Conservation (phyloP, 148 eudicot species). For the Rhododendron williamsianum region DNA sequence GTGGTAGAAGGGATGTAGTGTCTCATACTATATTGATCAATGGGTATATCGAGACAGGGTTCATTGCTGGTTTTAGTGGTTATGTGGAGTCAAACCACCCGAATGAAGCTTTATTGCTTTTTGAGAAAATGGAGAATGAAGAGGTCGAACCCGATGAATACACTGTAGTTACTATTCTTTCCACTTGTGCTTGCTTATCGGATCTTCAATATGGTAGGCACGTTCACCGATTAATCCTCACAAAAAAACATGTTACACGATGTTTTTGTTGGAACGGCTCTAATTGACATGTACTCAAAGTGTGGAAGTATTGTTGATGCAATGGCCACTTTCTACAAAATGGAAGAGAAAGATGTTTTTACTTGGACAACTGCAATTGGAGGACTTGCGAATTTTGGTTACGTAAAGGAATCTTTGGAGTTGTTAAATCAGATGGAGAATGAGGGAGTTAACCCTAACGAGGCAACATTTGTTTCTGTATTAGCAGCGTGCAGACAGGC, state of each 20-base stretch:
- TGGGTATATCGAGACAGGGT: no score
- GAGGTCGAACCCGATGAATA: conserved; percentile 14
- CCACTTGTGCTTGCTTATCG: conserved; percentile 17
- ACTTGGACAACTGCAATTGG: conserved; percentile 21
- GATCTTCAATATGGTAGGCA: conserved; percentile 19
- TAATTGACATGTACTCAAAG: conserved; percentile 21
- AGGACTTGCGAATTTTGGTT: conserved; percentile 19
- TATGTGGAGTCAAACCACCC: conserved; percentile 12
- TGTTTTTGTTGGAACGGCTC: conserved; percentile 19
- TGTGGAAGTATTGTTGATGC: conserved; percentile 20
- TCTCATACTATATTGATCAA: no score
- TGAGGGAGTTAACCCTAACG: conserved; percentile 15
- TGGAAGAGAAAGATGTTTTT: conserved; percentile 14
- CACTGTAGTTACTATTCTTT: conserved; percentile 15
- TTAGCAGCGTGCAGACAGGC: conserved; percentile 20
- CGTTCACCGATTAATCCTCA: conserved; percentile 12
- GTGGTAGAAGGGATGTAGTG: no score
- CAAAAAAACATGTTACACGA: conserved; percentile 11
- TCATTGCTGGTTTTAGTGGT: neutral
- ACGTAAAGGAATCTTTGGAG: conserved; percentile 1
- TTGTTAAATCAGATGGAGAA: conserved; percentile 21
- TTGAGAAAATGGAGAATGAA: conserved; percentile 14
- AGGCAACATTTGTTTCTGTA: conserved; percentile 18
- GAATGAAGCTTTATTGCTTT: conserved; percentile 14
- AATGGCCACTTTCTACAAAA: conserved; percentile 19